Percentiles rank a stretch among this genome's conserved stretches.
Evolutionary conservation across 192 early-diverging fungal genomes (phyloP).

Genomic region (Chytriomyces sp.): DNA sequence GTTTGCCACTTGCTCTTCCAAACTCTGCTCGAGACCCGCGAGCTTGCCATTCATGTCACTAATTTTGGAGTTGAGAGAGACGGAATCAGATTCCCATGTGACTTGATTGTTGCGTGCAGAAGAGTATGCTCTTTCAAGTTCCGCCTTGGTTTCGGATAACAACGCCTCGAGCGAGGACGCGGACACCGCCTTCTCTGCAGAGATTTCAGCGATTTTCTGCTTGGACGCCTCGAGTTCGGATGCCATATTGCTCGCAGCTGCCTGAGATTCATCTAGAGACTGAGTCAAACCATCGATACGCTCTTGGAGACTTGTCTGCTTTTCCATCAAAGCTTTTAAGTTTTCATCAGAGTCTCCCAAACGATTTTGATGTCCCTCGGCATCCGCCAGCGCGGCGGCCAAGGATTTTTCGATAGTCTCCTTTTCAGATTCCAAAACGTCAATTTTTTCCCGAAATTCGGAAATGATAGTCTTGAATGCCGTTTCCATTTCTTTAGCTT

Average conservation of each 20-base stretch:
- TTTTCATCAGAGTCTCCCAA: not conserved
- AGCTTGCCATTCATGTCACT: conserved; percentile 3
- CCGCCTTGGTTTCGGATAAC: not conserved
- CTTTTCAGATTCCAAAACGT: conserved; percentile 2
- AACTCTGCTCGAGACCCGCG: not conserved
- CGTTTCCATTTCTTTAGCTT: conserved; percentile 13
- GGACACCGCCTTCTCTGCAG: not conserved
- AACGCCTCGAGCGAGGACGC: not conserved
- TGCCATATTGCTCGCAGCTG: not conserved
- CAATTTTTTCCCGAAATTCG: not conserved
- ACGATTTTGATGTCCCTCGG: not conserved
- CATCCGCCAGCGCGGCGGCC: not conserved
- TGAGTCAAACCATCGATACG: not conserved
- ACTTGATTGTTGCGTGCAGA: not conserved
- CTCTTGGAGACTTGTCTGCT: not conserved
- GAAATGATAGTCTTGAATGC: conserved; percentile 5
- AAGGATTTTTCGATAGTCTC: not conserved
- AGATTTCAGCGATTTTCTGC: not conserved
- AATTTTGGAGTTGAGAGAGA: not conserved
- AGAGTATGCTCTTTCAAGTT: not conserved
- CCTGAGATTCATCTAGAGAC: not conserved
- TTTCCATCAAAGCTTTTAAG: not conserved
- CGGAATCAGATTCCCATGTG: not conserved
- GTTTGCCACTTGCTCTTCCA: not conserved
- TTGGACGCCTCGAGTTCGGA: not conserved